Evolutionary conservation across 768 basidiomycete genomes (phyloP).

Genomic region (Auricularia sp.): DNA sequence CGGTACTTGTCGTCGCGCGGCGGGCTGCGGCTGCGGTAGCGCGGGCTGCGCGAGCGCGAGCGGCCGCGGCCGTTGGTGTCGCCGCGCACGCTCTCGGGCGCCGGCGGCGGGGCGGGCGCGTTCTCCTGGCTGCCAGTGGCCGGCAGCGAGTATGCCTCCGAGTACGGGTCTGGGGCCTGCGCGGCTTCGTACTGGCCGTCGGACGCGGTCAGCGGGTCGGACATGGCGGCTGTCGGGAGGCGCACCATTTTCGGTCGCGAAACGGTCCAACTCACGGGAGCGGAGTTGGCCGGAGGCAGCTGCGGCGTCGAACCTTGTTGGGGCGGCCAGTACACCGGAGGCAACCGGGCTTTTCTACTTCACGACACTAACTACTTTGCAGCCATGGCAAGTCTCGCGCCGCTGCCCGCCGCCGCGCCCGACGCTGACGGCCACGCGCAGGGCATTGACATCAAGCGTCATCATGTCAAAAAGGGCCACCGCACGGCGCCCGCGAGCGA

Average conservation of each 20-base stretch:
- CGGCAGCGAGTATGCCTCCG: conserved; percentile 65
- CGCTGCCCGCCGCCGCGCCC: background rate
- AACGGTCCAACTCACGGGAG: background rate
- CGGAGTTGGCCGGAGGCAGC: too few species aligned
- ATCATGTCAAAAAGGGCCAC: conserved; percentile 98
- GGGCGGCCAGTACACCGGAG: too few species aligned
- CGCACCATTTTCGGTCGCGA: background rate
- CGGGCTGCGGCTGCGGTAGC: conserved; percentile 44
- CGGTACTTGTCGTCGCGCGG: conserved; percentile 23
- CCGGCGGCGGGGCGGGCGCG: conserved; percentile 30
- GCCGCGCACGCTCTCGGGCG: conserved; percentile 27
- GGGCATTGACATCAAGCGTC: conserved; percentile 93
- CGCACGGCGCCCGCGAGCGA: conserved; percentile 95
- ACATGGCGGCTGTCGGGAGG: background rate
- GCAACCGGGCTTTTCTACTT: background rate
- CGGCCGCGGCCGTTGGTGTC: conserved; percentile 34
- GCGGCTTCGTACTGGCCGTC: conserved; percentile 49
- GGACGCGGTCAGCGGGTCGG: background rate
- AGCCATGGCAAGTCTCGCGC: conserved; percentile 3
- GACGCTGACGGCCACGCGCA: conserved; percentile 20
- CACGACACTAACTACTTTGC: conserved; percentile 1
- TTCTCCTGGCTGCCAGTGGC: conserved; percentile 19
- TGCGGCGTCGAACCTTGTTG: too few species aligned
- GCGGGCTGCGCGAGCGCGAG: conserved; percentile 67
- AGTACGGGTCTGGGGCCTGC: conserved; percentile 59